A percentile compares a stretch with the other conserved stretches of the same genome.
phyloP scores from a whole-genome alignment of 805 yeast genomes.

The Saccharomycopsis microspora region DNA sequence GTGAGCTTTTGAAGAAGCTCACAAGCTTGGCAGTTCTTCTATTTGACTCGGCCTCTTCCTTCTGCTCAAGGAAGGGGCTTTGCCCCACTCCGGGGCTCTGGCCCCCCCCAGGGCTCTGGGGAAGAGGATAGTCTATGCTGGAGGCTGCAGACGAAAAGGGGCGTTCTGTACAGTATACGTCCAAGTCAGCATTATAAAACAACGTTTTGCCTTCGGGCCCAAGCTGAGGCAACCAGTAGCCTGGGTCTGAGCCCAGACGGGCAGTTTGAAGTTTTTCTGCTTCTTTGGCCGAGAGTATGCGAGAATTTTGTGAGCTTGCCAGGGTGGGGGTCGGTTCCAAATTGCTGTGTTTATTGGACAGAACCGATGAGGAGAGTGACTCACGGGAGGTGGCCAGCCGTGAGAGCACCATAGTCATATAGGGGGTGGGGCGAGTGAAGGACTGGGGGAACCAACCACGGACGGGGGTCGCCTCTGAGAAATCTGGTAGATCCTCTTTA shows the following conservation, averaged over 20 bases:
- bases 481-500: slow-evolving; percentile 15
- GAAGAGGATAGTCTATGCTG: background rate
- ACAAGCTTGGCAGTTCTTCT: slow-evolving; percentile 8
- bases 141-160: slow-evolving; percentile 28
- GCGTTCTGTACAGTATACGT: slow-evolving; percentile 44
- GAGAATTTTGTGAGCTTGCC: background rate
- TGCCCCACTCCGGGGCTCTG: background rate
- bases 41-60: background rate
- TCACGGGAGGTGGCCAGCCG: slow-evolving; percentile 1
- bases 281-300: slow-evolving; percentile 10
- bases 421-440: slow-evolving; percentile 30
- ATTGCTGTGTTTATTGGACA: background rate
- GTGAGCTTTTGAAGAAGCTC: slow-evolving; percentile 7
- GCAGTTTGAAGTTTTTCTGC: slow-evolving; percentile 3
- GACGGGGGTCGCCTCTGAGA: slow-evolving; percentile 3
- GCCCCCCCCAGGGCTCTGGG: no score
- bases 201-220: slow-evolving; percentile 43
- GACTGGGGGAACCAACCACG: slow-evolving; percentile 85
- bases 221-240: slow-evolving; percentile 51
- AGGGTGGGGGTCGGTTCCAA: background rate
- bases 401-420: background rate
- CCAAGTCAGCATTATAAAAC: slow-evolving; percentile 49
- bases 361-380: background rate
- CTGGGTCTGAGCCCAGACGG: slow-evolving; percentile 1
- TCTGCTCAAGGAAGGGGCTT: background rate